Evolutionary conservation across 2,329 filamentous ascomycete genomes (phyloP).

Genomic region (Sarocladiaceae sp.): DNA sequence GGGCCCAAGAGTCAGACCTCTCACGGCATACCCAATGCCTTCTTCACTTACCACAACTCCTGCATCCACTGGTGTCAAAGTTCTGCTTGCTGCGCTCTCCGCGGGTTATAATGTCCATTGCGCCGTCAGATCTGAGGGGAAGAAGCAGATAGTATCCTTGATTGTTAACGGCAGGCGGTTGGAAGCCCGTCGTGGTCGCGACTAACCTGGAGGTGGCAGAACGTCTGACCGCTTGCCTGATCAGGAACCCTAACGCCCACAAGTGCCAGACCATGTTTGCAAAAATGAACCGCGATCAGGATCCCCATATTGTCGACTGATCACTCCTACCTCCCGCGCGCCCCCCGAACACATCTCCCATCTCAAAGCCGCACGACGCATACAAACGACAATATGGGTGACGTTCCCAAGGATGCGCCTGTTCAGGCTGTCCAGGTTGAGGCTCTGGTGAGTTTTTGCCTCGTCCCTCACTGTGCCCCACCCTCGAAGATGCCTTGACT

Average conservation of each 20-base stretch:
- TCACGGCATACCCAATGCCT: no score
- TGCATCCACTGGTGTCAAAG: no score
- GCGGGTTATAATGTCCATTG: no score
- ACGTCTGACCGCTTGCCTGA: slow-evolving; percentile 2
- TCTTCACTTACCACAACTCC: no score
- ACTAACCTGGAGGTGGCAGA: not conserved
- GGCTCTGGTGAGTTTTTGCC: slow-evolving; percentile 65
- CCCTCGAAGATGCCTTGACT: slow-evolving; percentile 17
- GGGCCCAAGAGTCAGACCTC: no score
- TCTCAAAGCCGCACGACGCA: slow-evolving; percentile 5
- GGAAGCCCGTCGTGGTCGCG: not conserved
- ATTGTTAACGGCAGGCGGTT: not conserved
- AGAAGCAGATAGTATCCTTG: no score
- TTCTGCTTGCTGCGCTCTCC: no score
- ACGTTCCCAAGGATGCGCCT: slow-evolving; percentile 58
- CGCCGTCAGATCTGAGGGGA: no score
- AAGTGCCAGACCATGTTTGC: slow-evolving; percentile 9
- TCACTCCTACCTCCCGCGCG: not conserved
- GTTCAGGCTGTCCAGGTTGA: slow-evolving; percentile 89
- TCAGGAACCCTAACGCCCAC: slow-evolving; percentile 8
- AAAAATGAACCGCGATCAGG: slow-evolving; percentile 6
- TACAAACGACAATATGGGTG: slow-evolving; percentile 45
- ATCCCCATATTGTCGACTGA: slow-evolving; percentile 5
- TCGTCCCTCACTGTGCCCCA: slow-evolving; percentile 24
- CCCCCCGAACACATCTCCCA: not conserved